These are phyloP conservation scores for Barbarea vulgaris DNA, from an alignment of 345 rosid species.

Conservation along the genomic window DNA sequence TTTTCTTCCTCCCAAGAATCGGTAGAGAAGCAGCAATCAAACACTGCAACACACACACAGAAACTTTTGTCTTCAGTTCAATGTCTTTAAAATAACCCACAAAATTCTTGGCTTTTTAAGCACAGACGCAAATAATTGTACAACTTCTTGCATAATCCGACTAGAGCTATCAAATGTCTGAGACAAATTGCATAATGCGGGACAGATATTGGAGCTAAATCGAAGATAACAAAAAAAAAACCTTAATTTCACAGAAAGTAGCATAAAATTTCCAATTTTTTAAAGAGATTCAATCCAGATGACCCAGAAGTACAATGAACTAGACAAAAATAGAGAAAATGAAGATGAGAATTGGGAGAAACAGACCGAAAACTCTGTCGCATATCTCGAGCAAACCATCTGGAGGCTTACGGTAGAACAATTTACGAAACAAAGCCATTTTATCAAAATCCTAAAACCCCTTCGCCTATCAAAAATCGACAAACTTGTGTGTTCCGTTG, in stretches of 20 bases:
- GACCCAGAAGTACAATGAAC: neutral
- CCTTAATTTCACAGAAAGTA: neutral
- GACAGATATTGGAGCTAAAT: neutral
- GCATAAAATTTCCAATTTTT: neutral
- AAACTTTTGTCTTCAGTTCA: constrained; percentile 14
- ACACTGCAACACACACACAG: constrained; percentile 51
- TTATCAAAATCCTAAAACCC: constrained; percentile 19
- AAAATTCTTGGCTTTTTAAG: neutral
- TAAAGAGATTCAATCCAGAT: neutral
- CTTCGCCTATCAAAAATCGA: neutral
- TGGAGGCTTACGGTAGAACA: constrained; percentile 85
- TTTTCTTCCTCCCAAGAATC: constrained; percentile 67
- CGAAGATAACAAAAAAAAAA: neutral
- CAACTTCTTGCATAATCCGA: neutral
- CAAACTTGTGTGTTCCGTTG: neutral
- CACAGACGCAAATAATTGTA: neutral
- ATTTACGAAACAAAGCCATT: constrained; percentile 86
- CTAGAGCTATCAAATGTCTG: constrained; percentile 1
- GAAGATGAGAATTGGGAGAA: neutral
- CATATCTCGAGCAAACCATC: constrained; percentile 94
- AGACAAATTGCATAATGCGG: neutral
- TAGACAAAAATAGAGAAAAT: neutral
- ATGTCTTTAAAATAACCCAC: neutral
- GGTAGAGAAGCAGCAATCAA: constrained; percentile 83
- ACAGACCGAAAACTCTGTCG: constrained; percentile 79